phyloP scores from a whole-genome alignment of 148 eudicot genomes.

The Nepenthes mirabilis region DNA sequence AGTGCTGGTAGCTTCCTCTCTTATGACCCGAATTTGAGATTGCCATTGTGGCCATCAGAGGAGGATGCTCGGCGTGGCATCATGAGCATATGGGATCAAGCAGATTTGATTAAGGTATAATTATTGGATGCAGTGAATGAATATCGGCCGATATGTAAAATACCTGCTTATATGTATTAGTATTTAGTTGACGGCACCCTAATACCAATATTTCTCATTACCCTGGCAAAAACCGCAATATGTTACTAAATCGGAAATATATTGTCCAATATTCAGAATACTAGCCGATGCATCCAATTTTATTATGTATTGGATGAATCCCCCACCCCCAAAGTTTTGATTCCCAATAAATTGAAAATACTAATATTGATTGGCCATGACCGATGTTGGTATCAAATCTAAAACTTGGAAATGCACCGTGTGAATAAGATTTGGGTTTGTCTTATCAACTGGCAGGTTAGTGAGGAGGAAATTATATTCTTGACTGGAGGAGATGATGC shows the following conservation, averaged over 20 bases:
- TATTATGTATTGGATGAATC: no score
- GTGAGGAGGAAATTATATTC: slow-evolving; percentile 25
- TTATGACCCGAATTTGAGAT: slow-evolving; percentile 51
- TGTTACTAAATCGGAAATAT: background rate
- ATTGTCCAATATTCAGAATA: background rate
- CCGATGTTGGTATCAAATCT: no score
- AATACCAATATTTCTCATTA: no score
- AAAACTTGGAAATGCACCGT: no score
- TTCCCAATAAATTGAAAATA: no score
- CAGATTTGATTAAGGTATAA: slow-evolving; percentile 49
- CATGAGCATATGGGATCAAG: slow-evolving; percentile 44
- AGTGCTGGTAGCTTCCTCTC: slow-evolving; percentile 44
- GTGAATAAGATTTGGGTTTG: no score
- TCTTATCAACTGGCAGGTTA: slow-evolving; percentile 4
- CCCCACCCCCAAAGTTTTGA: no score
- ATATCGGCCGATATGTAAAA: no score
- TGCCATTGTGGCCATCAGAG: slow-evolving; percentile 52
- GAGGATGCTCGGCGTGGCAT: slow-evolving; percentile 39
- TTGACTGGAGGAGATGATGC: slow-evolving; percentile 16
- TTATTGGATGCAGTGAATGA: background rate
- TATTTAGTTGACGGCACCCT: background rate
- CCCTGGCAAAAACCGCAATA: background rate
- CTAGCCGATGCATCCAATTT: no score
- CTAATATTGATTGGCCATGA: no score
- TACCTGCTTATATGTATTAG: background rate